These are phyloP conservation scores for Sarcomyxa edulis DNA, from an alignment of 768 basidiomycete species.

Conservation along the genomic window DNA sequence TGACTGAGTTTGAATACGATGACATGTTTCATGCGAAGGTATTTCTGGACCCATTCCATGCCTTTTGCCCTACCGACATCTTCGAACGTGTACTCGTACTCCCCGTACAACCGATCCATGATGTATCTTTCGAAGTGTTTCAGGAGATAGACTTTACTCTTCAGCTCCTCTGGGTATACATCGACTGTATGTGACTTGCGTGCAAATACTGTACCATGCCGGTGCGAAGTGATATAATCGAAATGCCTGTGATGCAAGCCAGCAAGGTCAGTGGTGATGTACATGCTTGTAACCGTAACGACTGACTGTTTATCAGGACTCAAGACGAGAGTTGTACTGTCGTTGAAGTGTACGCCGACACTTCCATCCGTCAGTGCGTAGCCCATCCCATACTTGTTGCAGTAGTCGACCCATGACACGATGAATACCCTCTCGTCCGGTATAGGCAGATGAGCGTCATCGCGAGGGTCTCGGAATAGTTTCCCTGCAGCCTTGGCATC, in stretches of 20 bases:
- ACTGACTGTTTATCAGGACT: slow-evolving; percentile 84
- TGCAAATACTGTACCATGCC: slow-evolving; percentile 60
- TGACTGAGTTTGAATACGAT: slow-evolving; percentile 97
- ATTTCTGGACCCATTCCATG: slow-evolving; percentile 95
- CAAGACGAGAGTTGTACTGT: slow-evolving; percentile 82
- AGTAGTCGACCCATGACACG: slow-evolving; percentile 98
- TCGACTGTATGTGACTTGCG: slow-evolving; percentile 69
- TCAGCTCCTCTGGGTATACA: slow-evolving; percentile 75
- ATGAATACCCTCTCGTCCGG: slow-evolving; percentile 82
- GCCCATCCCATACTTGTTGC: slow-evolving; percentile 99
- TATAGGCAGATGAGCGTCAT: slow-evolving; percentile 39
- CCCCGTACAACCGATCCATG: slow-evolving; percentile 82
- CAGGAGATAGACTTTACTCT: slow-evolving; percentile 87
- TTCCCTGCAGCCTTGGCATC: slow-evolving; percentile 58
- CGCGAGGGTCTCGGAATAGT: slow-evolving; percentile 62
- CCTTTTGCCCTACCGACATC: slow-evolving; percentile 66
- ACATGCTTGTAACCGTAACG: slow-evolving; percentile 1
- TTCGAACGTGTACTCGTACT: slow-evolving; percentile 78
- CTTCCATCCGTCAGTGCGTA: slow-evolving; percentile 95
- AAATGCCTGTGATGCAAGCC: slow-evolving; percentile 55
- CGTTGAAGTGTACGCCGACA: slow-evolving; percentile 95
- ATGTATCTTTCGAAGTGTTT: slow-evolving; percentile 95
- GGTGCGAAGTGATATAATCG: slow-evolving; percentile 76
- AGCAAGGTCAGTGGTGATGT: slow-evolving; percentile 6
- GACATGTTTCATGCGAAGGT: slow-evolving; percentile 93